A percentile compares a stretch with the other conserved stretches of the same genome.
Conservation (phyloP, 768 basidiomycete species). For the Pleurotus citrinopileatus region DNA sequence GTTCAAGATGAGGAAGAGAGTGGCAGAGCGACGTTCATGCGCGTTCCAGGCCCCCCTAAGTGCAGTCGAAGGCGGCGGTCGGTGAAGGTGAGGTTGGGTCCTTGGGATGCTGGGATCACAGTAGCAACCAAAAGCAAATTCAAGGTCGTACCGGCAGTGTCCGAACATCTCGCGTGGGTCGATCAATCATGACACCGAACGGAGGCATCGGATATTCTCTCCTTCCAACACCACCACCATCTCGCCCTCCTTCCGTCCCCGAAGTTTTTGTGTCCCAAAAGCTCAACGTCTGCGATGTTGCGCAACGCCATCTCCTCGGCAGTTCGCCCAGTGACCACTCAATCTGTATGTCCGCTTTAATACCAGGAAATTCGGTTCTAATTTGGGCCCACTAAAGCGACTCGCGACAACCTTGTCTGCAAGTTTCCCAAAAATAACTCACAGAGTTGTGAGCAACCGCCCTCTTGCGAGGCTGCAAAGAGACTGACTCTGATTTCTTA, state of each 20-base stretch:
- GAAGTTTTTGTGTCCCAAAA: conserved; percentile 23
- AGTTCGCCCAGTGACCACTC: conserved; percentile 48
- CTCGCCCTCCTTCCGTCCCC: conserved; percentile 29
- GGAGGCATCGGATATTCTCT: conserved; percentile 9
- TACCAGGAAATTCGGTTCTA: neutral
- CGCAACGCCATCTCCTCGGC: conserved; percentile 60
- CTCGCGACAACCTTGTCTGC: conserved; percentile 75
- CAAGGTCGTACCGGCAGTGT: conserved; percentile 2
- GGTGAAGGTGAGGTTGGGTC: too few species aligned
- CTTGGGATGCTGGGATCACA: too few species aligned
- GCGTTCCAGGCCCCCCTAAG: too few species aligned
- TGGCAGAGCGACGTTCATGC: neutral
- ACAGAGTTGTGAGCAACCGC: conserved; percentile 45
- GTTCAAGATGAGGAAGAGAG: too few species aligned
- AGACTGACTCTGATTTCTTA: neutral
- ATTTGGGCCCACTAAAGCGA: conserved; percentile 42
- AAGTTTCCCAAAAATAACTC: conserved; percentile 72
- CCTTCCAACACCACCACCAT: conserved; percentile 7
- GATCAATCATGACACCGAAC: conserved; percentile 7
- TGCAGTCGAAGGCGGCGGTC: conserved; percentile 3
- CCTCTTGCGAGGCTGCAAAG: conserved; percentile 14
- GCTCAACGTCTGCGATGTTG: conserved; percentile 50
- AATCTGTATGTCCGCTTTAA: conserved; percentile 41
- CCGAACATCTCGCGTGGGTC: conserved; percentile 3
- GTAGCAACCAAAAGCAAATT: too few species aligned